Percentiles rank a stretch among this genome's conserved stretches.
phyloP scores from a whole-genome alignment of 1,284 basidiomycete species.

The Trametes versicolor region DNA sequence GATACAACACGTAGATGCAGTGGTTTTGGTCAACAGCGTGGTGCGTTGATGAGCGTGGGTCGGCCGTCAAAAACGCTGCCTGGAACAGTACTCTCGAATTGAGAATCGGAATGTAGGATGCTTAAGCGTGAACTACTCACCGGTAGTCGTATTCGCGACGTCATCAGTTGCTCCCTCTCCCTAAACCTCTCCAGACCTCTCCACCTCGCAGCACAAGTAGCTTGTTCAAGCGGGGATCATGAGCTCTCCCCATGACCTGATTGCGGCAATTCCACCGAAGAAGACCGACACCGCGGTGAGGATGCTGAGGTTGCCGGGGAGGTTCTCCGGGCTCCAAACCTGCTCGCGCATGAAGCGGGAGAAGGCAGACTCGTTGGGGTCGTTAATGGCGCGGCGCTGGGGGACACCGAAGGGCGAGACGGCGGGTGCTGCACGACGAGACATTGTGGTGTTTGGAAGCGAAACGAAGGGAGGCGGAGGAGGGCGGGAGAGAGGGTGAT shows the following conservation, averaged over 20 bases:
- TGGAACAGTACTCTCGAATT: background rate
- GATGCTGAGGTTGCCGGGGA: constrained; percentile 76
- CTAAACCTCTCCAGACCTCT: background rate
- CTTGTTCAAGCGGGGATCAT: constrained; percentile 66
- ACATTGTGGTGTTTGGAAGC: constrained; percentile 53
- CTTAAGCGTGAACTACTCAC: background rate
- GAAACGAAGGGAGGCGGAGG: background rate
- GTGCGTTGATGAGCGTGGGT: background rate
- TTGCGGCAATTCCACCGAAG: constrained; percentile 68
- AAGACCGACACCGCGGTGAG: constrained; percentile 71
- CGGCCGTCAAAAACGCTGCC: no score
- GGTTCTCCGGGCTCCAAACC: constrained; percentile 75
- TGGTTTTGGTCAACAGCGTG: constrained; percentile 9
- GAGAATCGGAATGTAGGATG: no score
- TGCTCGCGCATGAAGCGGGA: constrained; percentile 71
- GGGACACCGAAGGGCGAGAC: constrained; percentile 59
- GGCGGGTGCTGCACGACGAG: constrained; percentile 71
- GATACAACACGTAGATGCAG: constrained; percentile 14
- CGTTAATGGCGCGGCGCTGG: constrained; percentile 48
- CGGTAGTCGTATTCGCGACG: background rate
- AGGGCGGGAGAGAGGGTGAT: constrained; percentile 8
- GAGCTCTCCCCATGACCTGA: constrained; percentile 78
- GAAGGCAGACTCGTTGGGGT: constrained; percentile 69
- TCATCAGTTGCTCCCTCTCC: background rate
- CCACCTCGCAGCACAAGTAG: background rate